These are phyloP conservation scores for Scenedesmus sp. DNA, from an alignment of 163 green algal genomes.

Conservation along the genomic window DNA sequence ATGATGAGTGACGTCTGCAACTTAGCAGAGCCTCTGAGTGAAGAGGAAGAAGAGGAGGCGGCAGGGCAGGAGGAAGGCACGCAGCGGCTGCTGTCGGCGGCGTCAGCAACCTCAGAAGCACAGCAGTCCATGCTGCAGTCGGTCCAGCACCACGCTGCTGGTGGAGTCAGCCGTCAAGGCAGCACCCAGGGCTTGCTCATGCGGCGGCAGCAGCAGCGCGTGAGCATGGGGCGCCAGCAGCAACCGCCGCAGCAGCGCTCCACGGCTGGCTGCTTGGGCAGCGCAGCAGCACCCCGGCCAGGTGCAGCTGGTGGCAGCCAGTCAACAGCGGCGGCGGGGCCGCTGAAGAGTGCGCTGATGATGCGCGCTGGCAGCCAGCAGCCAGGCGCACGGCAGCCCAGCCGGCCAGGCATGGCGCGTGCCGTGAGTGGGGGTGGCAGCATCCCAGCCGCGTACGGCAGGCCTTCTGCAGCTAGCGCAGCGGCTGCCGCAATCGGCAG, in stretches of 20 bases:
- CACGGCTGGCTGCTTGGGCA: neutral
- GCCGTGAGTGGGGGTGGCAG: neutral
- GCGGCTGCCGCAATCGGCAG: neutral
- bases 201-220: slow-evolving; percentile 7
- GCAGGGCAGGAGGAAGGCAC: slow-evolving; percentile 8
- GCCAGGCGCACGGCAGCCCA: neutral
- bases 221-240: neutral
- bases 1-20: slow-evolving; percentile 55
- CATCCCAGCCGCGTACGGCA: neutral
- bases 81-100: slow-evolving; percentile 4
- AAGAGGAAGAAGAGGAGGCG: neutral
- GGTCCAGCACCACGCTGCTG: neutral
- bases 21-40: slow-evolving; percentile 17
- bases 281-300: neutral
- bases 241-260: slow-evolving; percentile 16
- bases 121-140: slow-evolving; percentile 24
- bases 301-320: neutral
- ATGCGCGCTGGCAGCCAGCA: neutral
- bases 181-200: slow-evolving; percentile 8
- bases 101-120: neutral
- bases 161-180: neutral
- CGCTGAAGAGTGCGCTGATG: neutral
- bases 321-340: neutral
- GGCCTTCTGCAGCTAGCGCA: neutral
- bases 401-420: neutral